Evolutionary conservation across 306 rosid genomes (phyloP), one percentile per base, ranked within the genome.

Genomic region (Cicer arietinum): DNA sequence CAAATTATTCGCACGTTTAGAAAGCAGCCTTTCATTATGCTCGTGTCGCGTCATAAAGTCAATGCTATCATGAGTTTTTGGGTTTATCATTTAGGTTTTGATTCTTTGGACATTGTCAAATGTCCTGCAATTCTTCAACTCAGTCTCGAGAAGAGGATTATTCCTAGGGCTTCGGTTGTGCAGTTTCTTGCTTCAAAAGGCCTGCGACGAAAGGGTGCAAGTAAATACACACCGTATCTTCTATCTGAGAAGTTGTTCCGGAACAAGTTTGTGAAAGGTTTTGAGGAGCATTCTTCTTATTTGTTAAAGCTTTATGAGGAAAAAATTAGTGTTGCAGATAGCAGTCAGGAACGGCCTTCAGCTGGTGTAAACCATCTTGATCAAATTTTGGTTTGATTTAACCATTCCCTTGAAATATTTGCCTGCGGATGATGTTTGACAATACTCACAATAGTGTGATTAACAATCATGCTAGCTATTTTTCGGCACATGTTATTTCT

Each of bases 91-190:
- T 46, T 88, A 57, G 88, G 82, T 52, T 62, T 57, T 30, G 25
- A 50, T 25, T 17, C 50, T 11, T 63, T 48, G 41, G 53, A 13
- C n/a, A 39, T 76, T 53, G 7, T n/a, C 16, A 56, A 8, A 5
- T 12, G 7, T 12, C 80, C 87, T 1, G 0, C 1, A 7, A 1
- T 81, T 10, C 5, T 87, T 18, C 43, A 17, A 10, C 16, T 37
- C 5, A 88, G 89, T 77, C 80, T 86, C 56, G 83, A 86, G 86
- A 82, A 63, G 69, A 82, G 89, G 64, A 46, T 86, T 43, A 39
- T 85, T 58, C 96, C 89, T 0, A 82, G 93, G 80, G 76, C 69
- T 70, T 68, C 42, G 0, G 87, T 83, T 30, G 18, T 80, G 42
- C 66, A 69, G 64, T 74, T 69, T 84, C 74, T 86, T 57, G 2